Evolutionary conservation across 139 green algal genomes (phyloP), one percentile per base, ranked within the genome.

Genomic region (Chlorella sp.): DNA sequence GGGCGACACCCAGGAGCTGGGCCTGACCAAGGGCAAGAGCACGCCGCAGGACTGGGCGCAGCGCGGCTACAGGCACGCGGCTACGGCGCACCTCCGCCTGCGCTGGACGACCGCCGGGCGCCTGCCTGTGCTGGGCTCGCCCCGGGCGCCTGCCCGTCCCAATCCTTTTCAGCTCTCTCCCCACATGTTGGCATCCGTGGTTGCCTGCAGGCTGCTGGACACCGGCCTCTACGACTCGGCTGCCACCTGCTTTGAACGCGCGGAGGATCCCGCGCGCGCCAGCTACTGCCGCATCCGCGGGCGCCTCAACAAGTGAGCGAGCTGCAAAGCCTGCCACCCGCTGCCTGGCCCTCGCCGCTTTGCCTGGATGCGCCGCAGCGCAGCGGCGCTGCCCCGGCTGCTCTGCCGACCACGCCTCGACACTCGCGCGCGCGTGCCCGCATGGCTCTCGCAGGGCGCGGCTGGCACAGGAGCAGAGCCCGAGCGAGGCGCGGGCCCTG

Each of bases 11-110:
- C 35, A 45, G 0, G 67, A 76, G 63, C 69, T 82, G 38, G 74
- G 74, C 29, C 72, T 85, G 42, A 76, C 69, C 45, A 64, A 77
- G 63, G 35, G 38, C 1, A 48, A 45, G 21, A 77, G 45, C 50
- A 79, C 56, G 23, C 48, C 77, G 59, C 60, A 70, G 21, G 81
- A 87, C 68, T 87, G 81, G 81, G 61, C 38, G 27, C 51, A 66
- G n/a, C 79, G 73, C 3, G 73, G 73, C 43, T 69, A 14, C 36
- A 14, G 59, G 59, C 59, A 48, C 11, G 36, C 36, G 11, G 14
- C n/a, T n/a, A 61, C 27, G 27, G 27, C 27, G 27, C 53, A 27
- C 27, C 27, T 61, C n/a, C n/a, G n/a, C n/a, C n/a, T n/a, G n/a
- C n/a, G n/a, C n/a, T n/a, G n/a, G n/a, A n/a, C n/a, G n/a, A n/a